Evolutionary conservation across 768 basidiomycete species (phyloP).

Genomic region (Leccinum barrowsii): DNA sequence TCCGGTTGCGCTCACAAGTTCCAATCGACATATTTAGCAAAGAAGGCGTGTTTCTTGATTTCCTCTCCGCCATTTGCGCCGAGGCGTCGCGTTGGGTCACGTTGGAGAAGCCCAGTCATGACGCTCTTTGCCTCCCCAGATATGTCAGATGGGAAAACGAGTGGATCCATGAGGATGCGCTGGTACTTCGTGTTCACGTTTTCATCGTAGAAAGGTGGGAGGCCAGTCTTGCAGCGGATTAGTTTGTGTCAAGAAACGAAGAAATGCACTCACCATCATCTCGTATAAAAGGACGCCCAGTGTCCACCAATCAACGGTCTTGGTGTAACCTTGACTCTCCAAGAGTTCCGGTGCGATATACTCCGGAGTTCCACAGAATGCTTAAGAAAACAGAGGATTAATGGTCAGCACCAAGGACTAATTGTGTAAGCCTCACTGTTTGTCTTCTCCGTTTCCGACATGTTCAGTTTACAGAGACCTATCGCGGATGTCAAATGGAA

Average conservation of each 20-base stretch:
- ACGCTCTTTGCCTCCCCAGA: slow-evolving; percentile 83
- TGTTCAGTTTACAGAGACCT: slow-evolving; percentile 93
- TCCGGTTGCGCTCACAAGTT: too few species aligned
- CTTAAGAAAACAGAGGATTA: slow-evolving; percentile 34
- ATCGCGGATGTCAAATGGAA: background rate
- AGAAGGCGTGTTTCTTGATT: slow-evolving; percentile 95
- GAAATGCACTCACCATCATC: slow-evolving; percentile 68
- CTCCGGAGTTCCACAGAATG: slow-evolving; percentile 98
- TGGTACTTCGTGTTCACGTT: slow-evolving; percentile 98
- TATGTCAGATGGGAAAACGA: slow-evolving; percentile 89
- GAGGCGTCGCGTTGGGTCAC: slow-evolving; percentile 81
- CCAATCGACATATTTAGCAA: slow-evolving; percentile 29
- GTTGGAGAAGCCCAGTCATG: slow-evolving; percentile 82
- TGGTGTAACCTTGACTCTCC: slow-evolving; percentile 95
- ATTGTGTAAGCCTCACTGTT: slow-evolving; percentile 62
- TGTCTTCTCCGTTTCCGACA: slow-evolving; percentile 96
- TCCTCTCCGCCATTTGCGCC: slow-evolving; percentile 95
- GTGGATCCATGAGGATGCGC: slow-evolving; percentile 89
- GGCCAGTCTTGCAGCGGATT: slow-evolving; percentile 61
- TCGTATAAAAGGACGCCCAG: slow-evolving; percentile 94
- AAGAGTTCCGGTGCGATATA: slow-evolving; percentile 98
- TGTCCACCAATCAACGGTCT: slow-evolving; percentile 99
- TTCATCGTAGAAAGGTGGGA: slow-evolving; percentile 98
- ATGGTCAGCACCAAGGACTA: background rate
- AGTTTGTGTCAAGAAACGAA: slow-evolving; percentile 3